Conservation (phyloP, 2,329 filamentous ascomycete genomes). For the Dactylellina haptotyla region DNA sequence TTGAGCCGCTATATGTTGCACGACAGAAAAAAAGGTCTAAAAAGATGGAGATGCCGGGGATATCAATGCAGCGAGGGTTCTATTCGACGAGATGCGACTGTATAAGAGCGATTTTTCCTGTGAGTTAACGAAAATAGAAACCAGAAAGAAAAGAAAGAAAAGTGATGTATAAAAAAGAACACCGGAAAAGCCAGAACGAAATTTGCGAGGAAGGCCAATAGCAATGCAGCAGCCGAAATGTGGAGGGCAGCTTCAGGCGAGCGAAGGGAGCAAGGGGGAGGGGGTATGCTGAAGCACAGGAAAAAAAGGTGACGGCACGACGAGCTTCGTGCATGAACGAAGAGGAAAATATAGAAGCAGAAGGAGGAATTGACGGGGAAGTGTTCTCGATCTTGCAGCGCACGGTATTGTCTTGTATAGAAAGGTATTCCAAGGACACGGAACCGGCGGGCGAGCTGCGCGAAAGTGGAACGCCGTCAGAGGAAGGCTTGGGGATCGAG, state of each 20-base stretch:
- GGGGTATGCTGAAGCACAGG: conserved; percentile 17
- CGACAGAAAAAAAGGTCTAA: conserved; percentile 42
- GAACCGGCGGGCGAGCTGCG: conserved; percentile 5
- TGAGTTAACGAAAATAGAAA: conserved; percentile 28
- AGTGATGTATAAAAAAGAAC: conserved; percentile 23
- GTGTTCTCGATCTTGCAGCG: conserved; percentile 19
- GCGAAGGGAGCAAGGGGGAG: conserved; percentile 29
- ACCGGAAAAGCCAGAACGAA: too few species aligned
- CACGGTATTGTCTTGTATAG: too few species aligned
- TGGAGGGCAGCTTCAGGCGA: conserved; percentile 48
- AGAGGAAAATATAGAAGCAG: conserved; percentile 14
- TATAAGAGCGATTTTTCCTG: conserved; percentile 26
- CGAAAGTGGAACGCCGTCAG: conserved; percentile 33
- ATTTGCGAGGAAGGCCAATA: too few species aligned
- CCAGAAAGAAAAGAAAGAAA: conserved; percentile 1
- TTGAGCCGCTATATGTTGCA: conserved; percentile 48
- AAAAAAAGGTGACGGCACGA: conserved; percentile 21
- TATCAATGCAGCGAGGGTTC: conserved; percentile 47
- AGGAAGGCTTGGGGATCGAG: conserved; percentile 22
- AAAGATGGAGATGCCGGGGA: conserved; percentile 35
- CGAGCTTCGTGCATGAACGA: conserved; percentile 28
- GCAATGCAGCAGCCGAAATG: conserved; percentile 51
- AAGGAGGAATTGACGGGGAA: conserved; percentile 12
- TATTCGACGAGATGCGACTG: conserved; percentile 53
- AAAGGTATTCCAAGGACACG: conserved; percentile 6